Conservation (phyloP, 768 basidiomycete genomes). For the Calocybe gangraenosa region DNA sequence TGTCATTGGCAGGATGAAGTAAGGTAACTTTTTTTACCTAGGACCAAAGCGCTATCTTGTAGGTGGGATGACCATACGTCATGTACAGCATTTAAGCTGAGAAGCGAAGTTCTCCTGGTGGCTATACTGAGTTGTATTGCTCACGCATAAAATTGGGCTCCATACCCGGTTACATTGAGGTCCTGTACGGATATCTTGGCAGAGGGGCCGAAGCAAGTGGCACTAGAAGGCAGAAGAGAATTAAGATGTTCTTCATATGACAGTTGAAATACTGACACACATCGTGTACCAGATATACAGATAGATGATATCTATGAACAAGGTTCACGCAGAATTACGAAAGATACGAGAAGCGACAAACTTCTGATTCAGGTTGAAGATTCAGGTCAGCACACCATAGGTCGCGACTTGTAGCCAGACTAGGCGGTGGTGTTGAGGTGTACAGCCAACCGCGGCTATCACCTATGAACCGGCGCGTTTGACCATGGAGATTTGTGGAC, state of each 20-base stretch:
- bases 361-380: constrained; percentile 35
- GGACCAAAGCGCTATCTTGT: constrained; percentile 39
- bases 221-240: constrained; percentile 31
- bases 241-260: not conserved
- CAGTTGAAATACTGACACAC: constrained; percentile 36
- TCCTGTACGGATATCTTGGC: constrained; percentile 49
- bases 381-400: constrained; percentile 42
- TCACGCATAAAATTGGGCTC: not conserved
- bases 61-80: constrained; percentile 60
- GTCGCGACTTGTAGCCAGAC: constrained; percentile 5
- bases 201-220: constrained; percentile 52
- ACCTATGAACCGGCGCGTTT: constrained; percentile 38
- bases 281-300: constrained; percentile 37
- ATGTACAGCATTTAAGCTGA: constrained; percentile 35
- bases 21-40: constrained; percentile 36
- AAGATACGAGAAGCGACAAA: constrained; percentile 15
- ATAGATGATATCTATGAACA: constrained; percentile 49
- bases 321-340: not conserved
- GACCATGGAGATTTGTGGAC: constrained; percentile 29
- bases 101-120: constrained; percentile 29
- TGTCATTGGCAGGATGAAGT: not conserved
- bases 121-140: constrained; percentile 6
- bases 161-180: constrained; percentile 33
- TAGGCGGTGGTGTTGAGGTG: constrained; percentile 19
- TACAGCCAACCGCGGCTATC: constrained; percentile 53